These are phyloP conservation scores for Rhodamnia argentea DNA, from an alignment of 345 rosid genomes.

Conservation along the genomic window DNA sequence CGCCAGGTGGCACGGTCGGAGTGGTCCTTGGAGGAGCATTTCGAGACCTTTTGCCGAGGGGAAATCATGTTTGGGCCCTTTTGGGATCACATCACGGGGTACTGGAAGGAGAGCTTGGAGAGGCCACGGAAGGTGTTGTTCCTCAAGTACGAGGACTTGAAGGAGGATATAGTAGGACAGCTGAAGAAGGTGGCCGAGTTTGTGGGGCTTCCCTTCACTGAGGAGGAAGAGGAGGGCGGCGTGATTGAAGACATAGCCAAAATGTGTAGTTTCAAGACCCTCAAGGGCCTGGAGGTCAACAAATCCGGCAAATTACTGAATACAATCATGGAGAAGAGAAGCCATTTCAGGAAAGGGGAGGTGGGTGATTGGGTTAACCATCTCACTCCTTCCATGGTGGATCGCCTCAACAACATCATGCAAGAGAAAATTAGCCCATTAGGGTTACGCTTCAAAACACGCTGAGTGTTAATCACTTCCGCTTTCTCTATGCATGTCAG, in stretches of 20 bases:
- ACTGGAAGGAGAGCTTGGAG: constrained; percentile 19
- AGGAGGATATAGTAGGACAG: neutral
- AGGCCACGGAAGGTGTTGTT: constrained; percentile 13
- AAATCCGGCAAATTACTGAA: neutral
- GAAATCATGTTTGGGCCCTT: constrained; percentile 17
- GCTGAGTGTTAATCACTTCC: neutral
- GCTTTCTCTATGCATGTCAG: neutral
- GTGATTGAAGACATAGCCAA: neutral
- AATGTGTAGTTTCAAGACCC: neutral
- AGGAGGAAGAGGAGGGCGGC: neutral
- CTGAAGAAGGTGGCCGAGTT: neutral
- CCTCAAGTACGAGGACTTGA: constrained; percentile 28
- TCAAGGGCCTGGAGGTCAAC: neutral
- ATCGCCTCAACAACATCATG: neutral
- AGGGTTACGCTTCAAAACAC: neutral
- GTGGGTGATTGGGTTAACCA: neutral
- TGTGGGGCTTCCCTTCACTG: neutral
- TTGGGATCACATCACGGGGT: constrained; percentile 23
- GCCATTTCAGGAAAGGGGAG: neutral
- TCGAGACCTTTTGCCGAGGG: constrained; percentile 2
- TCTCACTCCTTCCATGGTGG: neutral
- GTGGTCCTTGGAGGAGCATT: neutral
- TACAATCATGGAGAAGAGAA: neutral
- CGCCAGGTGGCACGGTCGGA: accelerated
- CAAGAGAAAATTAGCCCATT: neutral